Base-by-base conservation (phyloP, 768 basidiomycete genomes). In the Chlorophyllum brunneum region DNA sequence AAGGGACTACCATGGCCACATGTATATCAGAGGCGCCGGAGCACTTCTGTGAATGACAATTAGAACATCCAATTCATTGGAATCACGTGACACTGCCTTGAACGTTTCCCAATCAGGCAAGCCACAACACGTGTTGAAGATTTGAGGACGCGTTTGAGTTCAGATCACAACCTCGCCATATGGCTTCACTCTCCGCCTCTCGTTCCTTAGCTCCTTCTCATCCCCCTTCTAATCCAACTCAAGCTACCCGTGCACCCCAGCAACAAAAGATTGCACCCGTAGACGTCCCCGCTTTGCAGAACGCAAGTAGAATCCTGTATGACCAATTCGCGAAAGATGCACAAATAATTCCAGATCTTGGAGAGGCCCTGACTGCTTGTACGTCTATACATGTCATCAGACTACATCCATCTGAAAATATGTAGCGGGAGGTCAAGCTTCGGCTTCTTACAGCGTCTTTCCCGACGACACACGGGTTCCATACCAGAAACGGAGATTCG, bases 381-480 rank as follows among this genome's bases (percentile, higher is more conserved):
- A 64, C 54, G 83, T 70, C 22, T 27, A 16, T 27, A 20, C 46
- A 11, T 10, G 36, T 38, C 37, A 57, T 44, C 16, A 11, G 10
- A 36, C 38, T 18, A 29, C 46, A 40, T 57, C 7, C 33, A 52
- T 34, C 55, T 58, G 55, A 55, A 47, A 36, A 29, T 41, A 29
- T 54, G n/a, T 58, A 87, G 85, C 83, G 33, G 80, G 81, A 46
- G 76, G 74, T 40, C 79, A 81, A 49, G 84, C 83, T 22, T 88
- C 88, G n/a, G 78, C 81, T n/a, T 78, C 82, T 7, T 91, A 92
- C 65, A 89, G 80, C 57, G 71, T 88, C 50, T 88, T 82, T 64
- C 81, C 86, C 2, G 86, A 90, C 54, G 88, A 91, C 63, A 80
- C 78, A 55, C 80, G 86, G 57, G 83, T 88, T 4, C 88, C 88